A percentile compares a stretch with the other conserved stretches of the same genome.
phyloP scores from a whole-genome alignment of 805 yeast genomes.

The Starmera pachycereana region DNA sequence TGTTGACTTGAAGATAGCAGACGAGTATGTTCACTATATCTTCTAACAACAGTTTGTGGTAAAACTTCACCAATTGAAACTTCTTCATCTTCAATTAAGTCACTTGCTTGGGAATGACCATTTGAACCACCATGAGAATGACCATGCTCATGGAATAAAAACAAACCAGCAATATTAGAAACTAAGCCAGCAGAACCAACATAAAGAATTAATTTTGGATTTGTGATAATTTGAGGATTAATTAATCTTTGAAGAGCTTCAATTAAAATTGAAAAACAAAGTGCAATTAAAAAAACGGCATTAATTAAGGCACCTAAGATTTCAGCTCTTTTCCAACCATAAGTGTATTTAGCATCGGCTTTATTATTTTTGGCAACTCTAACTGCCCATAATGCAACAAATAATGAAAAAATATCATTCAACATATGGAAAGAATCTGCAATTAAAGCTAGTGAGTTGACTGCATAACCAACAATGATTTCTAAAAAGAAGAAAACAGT shows the following conservation, averaged over 20 bases:
- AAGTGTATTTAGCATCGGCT: slow-evolving; percentile 84
- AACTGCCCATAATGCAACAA: slow-evolving; percentile 96
- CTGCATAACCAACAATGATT: slow-evolving; percentile 77
- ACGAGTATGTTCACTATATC: slow-evolving; percentile 16
- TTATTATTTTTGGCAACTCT: slow-evolving; percentile 71
- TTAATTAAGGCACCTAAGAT: slow-evolving; percentile 90
- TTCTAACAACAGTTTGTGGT: slow-evolving; percentile 37
- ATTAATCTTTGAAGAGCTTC: slow-evolving; percentile 89
- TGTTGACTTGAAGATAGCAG: slow-evolving; percentile 1
- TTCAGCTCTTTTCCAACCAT: slow-evolving; percentile 98
- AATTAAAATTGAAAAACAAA: slow-evolving; percentile 83
- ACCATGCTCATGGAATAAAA: slow-evolving; percentile 84
- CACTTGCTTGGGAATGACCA: slow-evolving; percentile 29
- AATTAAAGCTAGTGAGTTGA: slow-evolving; percentile 86
- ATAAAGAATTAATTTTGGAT: slow-evolving; percentile 70
- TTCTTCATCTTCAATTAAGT: slow-evolving; percentile 15
- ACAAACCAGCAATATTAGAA: slow-evolving; percentile 75
- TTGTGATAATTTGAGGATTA: slow-evolving; percentile 66
- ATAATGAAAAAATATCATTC: slow-evolving; percentile 81
- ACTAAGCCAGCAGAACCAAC: slow-evolving; percentile 80
- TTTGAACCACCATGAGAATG: slow-evolving; percentile 34
- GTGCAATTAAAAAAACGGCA: slow-evolving; percentile 85
- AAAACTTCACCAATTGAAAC: slow-evolving; percentile 23
- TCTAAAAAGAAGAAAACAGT: slow-evolving; percentile 79
- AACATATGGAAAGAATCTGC: slow-evolving; percentile 98